Percentiles rank a stretch among this genome's conserved stretches.
These are phyloP conservation scores for Monosporascus sp. DNA, from an alignment of 2,329 filamentous ascomycete species.

Conservation along the genomic window DNA sequence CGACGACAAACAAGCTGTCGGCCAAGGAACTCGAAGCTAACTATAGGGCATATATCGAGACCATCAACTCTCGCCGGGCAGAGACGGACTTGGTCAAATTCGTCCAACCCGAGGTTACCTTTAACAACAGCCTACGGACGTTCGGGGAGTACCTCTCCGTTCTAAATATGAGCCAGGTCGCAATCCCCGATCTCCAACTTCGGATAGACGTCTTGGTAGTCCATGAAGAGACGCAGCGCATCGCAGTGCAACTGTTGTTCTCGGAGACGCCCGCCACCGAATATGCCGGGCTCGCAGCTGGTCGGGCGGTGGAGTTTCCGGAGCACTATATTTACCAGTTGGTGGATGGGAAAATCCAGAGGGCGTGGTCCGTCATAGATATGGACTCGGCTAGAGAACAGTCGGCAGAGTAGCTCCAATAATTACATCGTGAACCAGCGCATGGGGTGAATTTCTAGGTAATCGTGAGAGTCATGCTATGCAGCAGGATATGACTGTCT, in stretches of 20 bases:
- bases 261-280: slow-evolving; percentile 7
- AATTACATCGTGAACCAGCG: not conserved
- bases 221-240: slow-evolving; percentile 11
- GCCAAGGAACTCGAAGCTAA: slow-evolving; percentile 7
- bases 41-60: slow-evolving; percentile 9
- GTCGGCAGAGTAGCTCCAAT: slow-evolving; percentile 1
- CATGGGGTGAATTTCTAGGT: no score
- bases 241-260: slow-evolving; percentile 12
- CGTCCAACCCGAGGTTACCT: slow-evolving; percentile 5
- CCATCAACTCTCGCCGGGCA: slow-evolving; percentile 4
- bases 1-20: slow-evolving; percentile 1
- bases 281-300: slow-evolving; percentile 8
- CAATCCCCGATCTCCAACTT: slow-evolving; percentile 11
- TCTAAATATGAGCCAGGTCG: not conserved
- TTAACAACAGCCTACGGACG: slow-evolving; percentile 7
- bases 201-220: slow-evolving; percentile 10
- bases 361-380: slow-evolving; percentile 12
- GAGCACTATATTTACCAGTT: slow-evolving; percentile 14
- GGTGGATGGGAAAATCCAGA: slow-evolving; percentile 12
- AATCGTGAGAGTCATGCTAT: no score
- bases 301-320: slow-evolving; percentile 4
- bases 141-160: not conserved
- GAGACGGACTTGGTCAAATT: slow-evolving; percentile 7
- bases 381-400: slow-evolving; percentile 9
- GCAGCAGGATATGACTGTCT: no score